These are phyloP conservation scores for Colletotrichum sp. DNA, from an alignment of 2,329 filamentous ascomycete species.

Conservation along the genomic window DNA sequence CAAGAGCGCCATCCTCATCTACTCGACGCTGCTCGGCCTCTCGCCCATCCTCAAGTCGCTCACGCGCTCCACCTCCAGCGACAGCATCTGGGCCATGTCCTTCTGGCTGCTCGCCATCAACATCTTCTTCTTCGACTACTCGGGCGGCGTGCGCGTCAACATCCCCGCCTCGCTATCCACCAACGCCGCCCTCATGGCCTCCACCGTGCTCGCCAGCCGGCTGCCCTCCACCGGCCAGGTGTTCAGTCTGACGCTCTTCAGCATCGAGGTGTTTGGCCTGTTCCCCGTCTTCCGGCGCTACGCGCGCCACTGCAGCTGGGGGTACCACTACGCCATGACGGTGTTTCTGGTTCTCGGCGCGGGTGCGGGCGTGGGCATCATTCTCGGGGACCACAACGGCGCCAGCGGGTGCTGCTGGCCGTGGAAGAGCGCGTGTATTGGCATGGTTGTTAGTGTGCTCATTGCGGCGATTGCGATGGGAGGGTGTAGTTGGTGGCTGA, in stretches of 20 bases:
- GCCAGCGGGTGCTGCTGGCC: conserved; percentile 43
- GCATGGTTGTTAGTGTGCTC: conserved; percentile 77
- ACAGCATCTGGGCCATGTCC: conserved; percentile 97
- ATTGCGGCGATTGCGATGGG: conserved; percentile 83
- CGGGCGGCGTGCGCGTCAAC: conserved; percentile 50
- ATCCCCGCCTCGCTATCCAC: conserved; percentile 83
- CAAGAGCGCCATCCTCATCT: conserved; percentile 92
- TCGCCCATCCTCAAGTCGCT: conserved; percentile 96
- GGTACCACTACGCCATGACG: conserved; percentile 80
- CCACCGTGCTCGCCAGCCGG: conserved; percentile 88
- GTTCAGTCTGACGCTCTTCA: conserved; percentile 93
- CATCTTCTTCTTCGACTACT: conserved; percentile 96
- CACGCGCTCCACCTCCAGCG: conserved; percentile 88
- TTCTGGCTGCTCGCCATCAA: conserved; percentile 94
- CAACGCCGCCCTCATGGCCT: conserved; percentile 96
- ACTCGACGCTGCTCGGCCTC: conserved; percentile 87
- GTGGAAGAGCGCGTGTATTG: conserved; percentile 67
- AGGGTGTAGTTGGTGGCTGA: conserved; percentile 97
- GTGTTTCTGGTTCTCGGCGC: conserved; percentile 78
- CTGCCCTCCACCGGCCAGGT: conserved; percentile 91
- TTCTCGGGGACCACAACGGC: conserved; percentile 50
- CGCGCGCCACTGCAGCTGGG: conserved; percentile 81
- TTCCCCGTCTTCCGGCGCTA: conserved; percentile 98
- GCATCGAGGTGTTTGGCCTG: conserved; percentile 94
- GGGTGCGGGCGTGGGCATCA: conserved; percentile 75